phyloP scores from a whole-genome alignment of 139 green algal species.

The Volvox reticuliferus region DNA sequence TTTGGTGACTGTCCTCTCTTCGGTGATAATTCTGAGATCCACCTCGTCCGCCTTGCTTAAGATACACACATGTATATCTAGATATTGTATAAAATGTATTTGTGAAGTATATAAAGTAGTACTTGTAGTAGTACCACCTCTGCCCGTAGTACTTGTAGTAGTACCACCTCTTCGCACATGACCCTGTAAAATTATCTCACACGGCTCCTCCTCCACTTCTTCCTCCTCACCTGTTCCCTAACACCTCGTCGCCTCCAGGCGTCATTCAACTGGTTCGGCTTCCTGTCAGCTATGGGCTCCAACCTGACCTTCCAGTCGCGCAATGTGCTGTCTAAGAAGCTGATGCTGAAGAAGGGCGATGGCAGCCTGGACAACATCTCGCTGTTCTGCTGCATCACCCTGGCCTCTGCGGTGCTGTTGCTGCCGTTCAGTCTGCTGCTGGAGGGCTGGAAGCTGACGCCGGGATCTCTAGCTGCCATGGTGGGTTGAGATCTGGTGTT shows the following conservation, averaged over 20 bases:
- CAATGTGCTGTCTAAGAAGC: conserved; percentile 99
- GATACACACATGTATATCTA: background rate
- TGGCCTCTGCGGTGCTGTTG: conserved; percentile 86
- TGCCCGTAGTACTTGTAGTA: no score
- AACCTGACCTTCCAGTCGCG: conserved; percentile 95
- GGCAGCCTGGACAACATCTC: conserved; percentile 90
- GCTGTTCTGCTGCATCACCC: conserved; percentile 97
- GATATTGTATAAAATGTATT: no score
- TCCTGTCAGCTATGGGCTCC: conserved; percentile 91
- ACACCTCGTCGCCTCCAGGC: conserved; percentile 51
- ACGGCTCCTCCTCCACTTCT: background rate
- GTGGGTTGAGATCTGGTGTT: background rate
- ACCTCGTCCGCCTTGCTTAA: background rate
- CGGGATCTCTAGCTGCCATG: conserved; percentile 56
- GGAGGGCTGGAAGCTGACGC: conserved; percentile 83
- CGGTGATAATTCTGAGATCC: no score
- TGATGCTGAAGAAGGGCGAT: conserved; percentile 87
- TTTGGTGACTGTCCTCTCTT: background rate
- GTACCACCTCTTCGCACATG: no score
- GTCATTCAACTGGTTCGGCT: conserved; percentile 94
- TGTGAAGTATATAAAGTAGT: no score
- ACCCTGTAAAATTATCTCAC: no score
- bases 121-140: no score
- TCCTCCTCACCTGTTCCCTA: no score
- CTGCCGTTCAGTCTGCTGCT: conserved; percentile 76